Evolutionary conservation across 1,284 basidiomycete genomes (phyloP).

Genomic region (Garcileccinum viscosum): DNA sequence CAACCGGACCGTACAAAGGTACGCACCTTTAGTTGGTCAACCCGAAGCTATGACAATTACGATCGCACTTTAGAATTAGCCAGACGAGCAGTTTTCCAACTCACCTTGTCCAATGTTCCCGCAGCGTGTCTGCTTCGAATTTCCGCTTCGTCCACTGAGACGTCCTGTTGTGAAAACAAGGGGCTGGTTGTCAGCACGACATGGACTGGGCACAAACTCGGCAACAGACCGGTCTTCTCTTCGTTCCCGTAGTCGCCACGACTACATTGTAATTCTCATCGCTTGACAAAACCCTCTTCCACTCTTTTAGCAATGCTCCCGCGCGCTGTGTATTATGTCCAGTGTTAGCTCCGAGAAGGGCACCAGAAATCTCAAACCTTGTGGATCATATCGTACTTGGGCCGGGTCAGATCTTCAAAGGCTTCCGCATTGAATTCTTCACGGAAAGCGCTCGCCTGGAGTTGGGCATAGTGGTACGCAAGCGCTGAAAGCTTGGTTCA

Average conservation of each 20-base stretch:
- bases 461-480: constrained; percentile 86
- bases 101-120: constrained; percentile 70
- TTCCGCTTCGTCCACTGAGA: constrained; percentile 68
- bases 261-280: constrained; percentile 67
- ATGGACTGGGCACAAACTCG: background rate
- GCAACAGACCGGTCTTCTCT: constrained; percentile 70
- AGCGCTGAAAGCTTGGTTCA: constrained; percentile 53
- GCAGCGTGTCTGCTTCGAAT: constrained; percentile 67
- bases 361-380: constrained; percentile 55
- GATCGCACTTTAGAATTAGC: constrained; percentile 14
- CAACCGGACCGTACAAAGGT: constrained; percentile 6
- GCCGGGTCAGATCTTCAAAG: constrained; percentile 82
- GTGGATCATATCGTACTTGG: constrained; percentile 81
- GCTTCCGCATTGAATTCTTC: constrained; percentile 80
- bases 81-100: constrained; percentile 22
- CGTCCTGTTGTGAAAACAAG: constrained; percentile 48
- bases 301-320: constrained; percentile 75
- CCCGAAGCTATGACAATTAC: constrained; percentile 60
- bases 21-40: constrained; percentile 77
- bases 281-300: constrained; percentile 72
- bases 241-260: constrained; percentile 57
- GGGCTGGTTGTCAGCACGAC: constrained; percentile 4
- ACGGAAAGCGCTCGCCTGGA: constrained; percentile 91
- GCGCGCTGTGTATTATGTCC: constrained; percentile 59
- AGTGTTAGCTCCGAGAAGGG: background rate